A percentile compares a stretch with the other conserved stretches of the same genome.
phyloP scores from a whole-genome alignment of 75 land plant genomes.

The Adiantum capillusveneris region DNA sequence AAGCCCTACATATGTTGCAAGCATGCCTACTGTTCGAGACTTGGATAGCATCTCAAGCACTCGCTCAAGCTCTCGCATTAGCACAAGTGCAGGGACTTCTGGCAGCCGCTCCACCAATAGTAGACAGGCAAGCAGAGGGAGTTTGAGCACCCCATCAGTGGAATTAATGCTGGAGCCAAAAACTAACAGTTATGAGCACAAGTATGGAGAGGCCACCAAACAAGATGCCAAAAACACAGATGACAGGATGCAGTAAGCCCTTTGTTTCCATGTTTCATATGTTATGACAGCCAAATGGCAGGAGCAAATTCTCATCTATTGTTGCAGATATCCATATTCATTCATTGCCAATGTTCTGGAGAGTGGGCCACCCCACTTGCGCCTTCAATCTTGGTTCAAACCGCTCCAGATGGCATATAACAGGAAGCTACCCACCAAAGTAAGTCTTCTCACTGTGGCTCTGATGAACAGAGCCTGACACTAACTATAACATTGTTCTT shows the following conservation, averaged over 20 bases:
- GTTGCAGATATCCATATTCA: conserved; percentile 14
- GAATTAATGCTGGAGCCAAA: not conserved
- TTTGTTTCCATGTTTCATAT: no score
- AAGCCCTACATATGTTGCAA: conserved; percentile 17
- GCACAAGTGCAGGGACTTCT: conserved; percentile 10
- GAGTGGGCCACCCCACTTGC: conserved; percentile 23
- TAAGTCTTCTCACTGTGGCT: no score
- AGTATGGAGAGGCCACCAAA: no score
- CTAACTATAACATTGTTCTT: no score
- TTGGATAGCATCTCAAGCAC: conserved; percentile 1
- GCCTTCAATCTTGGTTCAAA: conserved; percentile 25
- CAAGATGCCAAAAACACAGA: no score
- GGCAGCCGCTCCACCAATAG: conserved; percentile 11
- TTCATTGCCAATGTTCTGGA: conserved; percentile 17
- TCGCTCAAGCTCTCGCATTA: conserved; percentile 15
- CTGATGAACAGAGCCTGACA: no score
- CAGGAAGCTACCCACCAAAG: conserved; percentile 30
- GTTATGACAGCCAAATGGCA: no score
- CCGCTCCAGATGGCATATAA: conserved; percentile 21
- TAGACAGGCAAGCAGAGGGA: conserved; percentile 4
- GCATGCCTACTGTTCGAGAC: conserved; percentile 6
- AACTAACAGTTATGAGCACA: not conserved
- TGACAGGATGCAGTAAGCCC: no score
- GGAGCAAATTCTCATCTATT: no score
- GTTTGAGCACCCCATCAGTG: not conserved